phyloP scores from a whole-genome alignment of 2,329 filamentous ascomycete species.

The Massarina eburnea region DNA sequence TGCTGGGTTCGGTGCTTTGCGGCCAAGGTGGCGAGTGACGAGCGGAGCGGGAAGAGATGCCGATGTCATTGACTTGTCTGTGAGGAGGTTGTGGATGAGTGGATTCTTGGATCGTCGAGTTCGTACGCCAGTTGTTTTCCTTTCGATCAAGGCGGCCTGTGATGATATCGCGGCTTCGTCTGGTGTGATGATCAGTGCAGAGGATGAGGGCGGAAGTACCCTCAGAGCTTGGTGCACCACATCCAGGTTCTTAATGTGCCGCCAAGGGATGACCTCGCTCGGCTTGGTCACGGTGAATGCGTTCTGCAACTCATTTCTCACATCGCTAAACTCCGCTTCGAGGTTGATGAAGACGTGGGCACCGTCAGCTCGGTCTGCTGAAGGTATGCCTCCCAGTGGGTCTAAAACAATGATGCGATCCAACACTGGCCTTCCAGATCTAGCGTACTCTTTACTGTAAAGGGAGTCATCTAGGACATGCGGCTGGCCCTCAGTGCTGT shows the following conservation, averaged over 20 bases:
- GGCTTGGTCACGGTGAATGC: slow-evolving; percentile 6
- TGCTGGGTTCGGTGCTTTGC: slow-evolving; percentile 54
- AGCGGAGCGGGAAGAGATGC: slow-evolving; percentile 74
- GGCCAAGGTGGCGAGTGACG: slow-evolving; percentile 28
- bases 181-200: slow-evolving; percentile 85
- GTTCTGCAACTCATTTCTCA: slow-evolving; percentile 60
- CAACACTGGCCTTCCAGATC: slow-evolving; percentile 51
- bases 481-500: slow-evolving; percentile 8
- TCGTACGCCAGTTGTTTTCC: slow-evolving; percentile 48
- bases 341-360: slow-evolving; percentile 89
- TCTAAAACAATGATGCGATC: slow-evolving; percentile 91
- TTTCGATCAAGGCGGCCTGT: slow-evolving; percentile 23
- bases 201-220: slow-evolving; percentile 79
- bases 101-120: slow-evolving; percentile 73
- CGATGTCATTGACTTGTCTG: slow-evolving; percentile 89
- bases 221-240: slow-evolving; percentile 70
- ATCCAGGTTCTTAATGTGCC: slow-evolving; percentile 70
- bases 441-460: slow-evolving; percentile 27
- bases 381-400: slow-evolving; percentile 81
- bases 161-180: slow-evolving; percentile 71
- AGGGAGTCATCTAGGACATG: slow-evolving; percentile 14
- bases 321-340: slow-evolving; percentile 78
- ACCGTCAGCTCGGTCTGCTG: slow-evolving; percentile 57
- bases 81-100: slow-evolving; percentile 91
- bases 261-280: slow-evolving; percentile 19